Conservation (phyloP, 164 flowering plant genomes). For the Vitis riparia region DNA sequence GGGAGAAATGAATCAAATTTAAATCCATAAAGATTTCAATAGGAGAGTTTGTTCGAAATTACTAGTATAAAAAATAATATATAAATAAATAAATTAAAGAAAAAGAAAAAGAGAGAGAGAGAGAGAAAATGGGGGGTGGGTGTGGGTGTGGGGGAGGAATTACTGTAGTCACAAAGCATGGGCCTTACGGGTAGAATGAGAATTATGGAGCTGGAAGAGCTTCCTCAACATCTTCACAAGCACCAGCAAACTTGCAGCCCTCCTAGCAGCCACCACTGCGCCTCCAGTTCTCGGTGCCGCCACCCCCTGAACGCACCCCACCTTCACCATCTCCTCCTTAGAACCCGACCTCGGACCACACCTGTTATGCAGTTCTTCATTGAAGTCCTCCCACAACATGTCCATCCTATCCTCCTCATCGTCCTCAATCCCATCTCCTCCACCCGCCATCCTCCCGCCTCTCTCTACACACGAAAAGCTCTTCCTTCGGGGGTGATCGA, state of each 20-base stretch:
- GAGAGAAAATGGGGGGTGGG: too few species aligned
- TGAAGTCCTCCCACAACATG: slow-evolving; percentile 67
- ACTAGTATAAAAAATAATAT: too few species aligned
- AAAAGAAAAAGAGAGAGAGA: too few species aligned
- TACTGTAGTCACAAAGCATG: too few species aligned
- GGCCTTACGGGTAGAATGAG: slow-evolving; percentile 12
- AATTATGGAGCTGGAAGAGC: slow-evolving; percentile 45
- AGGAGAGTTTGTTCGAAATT: too few species aligned
- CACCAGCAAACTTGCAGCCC: slow-evolving; percentile 28
- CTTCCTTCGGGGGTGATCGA: slow-evolving; percentile 6
- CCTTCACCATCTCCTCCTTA: slow-evolving; percentile 4
- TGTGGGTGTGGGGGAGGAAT: too few species aligned
- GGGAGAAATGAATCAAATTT: too few species aligned
- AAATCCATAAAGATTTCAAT: too few species aligned
- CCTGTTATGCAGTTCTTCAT: slow-evolving; percentile 38
- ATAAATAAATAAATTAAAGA: too few species aligned
- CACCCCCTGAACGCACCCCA: slow-evolving; percentile 27
- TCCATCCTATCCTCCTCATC: slow-evolving; percentile 62
- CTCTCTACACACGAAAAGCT: slow-evolving; percentile 22
- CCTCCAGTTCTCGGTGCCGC: slow-evolving; percentile 28
- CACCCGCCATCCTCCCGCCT: not conserved
- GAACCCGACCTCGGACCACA: not conserved
- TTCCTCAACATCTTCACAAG: slow-evolving; percentile 54
- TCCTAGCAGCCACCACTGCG: slow-evolving; percentile 23
- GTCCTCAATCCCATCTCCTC: not conserved